Base-by-base conservation (phyloP, 2,329 filamentous ascomycete species). In the Colletotrichum graminicola region DNA sequence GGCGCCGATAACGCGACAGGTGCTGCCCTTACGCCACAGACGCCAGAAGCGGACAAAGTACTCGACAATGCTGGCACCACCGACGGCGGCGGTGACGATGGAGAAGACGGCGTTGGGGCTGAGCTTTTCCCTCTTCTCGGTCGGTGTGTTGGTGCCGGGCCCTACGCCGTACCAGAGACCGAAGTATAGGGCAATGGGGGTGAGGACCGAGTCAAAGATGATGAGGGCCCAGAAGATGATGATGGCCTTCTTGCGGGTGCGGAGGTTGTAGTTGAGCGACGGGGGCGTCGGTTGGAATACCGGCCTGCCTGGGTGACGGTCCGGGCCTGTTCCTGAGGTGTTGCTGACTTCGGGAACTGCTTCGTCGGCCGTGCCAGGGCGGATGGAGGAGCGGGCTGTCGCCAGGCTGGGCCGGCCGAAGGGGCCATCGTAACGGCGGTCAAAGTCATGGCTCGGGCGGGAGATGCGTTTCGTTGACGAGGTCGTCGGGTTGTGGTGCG, bases 131-230 rank as follows among this genome's bases (percentile, higher is more conserved):
- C 32, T 52, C 39, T 73, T 81, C 55, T 84, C 80, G 47, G 81
- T 81, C 55, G 86, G 77, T 12, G 55, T 72, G 51, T 72, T 71
- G 8, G 82, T 76, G 2, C 73, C 76, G 0, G 76, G 76, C 1
- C 76, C 76, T n/a, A 76, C 75, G 73, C 82, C 83, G 73, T 90
- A 90, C 86, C 87, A 90, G 47, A 91, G 81, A 60, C 85, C 83
- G 81, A 88, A 91, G 79, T 91, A 91, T 2, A 91, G 81, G 3
- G 82, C 84, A 70, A 91, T 83, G 23, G 89, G 89, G 79, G 89
- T 87, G 67, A 82, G 85, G 71, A 89, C 81, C 62, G 85, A 88
- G 79, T 91, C 89, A 69, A 90, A 75, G 29, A 90, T 76, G 67
- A 90, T 88, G 51, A 91, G 77, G 0, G 81, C 80, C 89, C 89